Evolutionary conservation across 202 grass and related monocot species (phyloP).

Genomic region (Panicum virgatum): DNA sequence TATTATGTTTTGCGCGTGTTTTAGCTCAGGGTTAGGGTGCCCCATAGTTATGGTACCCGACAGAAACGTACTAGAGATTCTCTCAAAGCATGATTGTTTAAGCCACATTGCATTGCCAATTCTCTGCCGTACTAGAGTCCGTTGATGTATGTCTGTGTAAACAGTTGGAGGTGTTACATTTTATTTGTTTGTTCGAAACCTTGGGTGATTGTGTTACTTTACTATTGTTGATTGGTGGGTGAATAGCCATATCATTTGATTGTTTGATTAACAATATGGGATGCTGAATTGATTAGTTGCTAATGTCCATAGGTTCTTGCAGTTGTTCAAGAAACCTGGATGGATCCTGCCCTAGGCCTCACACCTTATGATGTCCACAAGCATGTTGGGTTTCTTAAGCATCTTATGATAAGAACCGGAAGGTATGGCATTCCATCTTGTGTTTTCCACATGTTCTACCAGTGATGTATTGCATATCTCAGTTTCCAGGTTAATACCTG

Average conservation of each 20-base stretch:
- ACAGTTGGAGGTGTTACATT: neutral
- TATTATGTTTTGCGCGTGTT: too few relatives aligned
- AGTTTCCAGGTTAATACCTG: neutral
- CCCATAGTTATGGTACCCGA: too few relatives aligned
- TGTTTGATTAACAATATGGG: slow-evolving; percentile 34
- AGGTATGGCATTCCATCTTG: slow-evolving; percentile 51
- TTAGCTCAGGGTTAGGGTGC: too few relatives aligned
- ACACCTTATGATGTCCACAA: slow-evolving; percentile 75
- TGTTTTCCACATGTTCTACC: slow-evolving; percentile 8
- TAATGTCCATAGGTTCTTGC: slow-evolving; percentile 91
- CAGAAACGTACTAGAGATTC: too few relatives aligned
- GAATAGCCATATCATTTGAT: neutral
- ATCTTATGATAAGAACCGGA: slow-evolving; percentile 96
- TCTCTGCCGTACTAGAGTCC: neutral
- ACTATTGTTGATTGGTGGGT: neutral
- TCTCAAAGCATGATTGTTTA: neutral
- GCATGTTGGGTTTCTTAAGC: slow-evolving; percentile 77
- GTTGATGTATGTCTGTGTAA: neutral
- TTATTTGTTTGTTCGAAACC: neutral
- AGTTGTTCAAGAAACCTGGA: slow-evolving; percentile 93
- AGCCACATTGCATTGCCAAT: neutral
- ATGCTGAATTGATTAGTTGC: slow-evolving; percentile 50
- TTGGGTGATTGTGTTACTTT: neutral
- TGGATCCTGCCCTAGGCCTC: slow-evolving; percentile 62
- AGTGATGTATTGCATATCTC: neutral